phyloP scores from a whole-genome alignment of 306 rosid species.

The Medicago truncatula region MtrunA17r5.0-ANR NC_053044.1:46005001-46005500 shows the following conservation, averaged over 20 bases:
- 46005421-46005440: conserved; percentile 5
- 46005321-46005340: conserved; percentile 59
- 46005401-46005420: conserved; percentile 63
- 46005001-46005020: neutral
- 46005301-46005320: conserved; percentile 53
- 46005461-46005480: neutral
- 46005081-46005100: conserved; percentile 49
- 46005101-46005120: conserved; percentile 29
- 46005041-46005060: neutral
- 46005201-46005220: conserved; percentile 35
- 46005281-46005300: conserved; percentile 63
- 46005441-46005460: conserved; percentile 19
- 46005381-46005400: conserved; percentile 87
- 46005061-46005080: conserved; percentile 11
- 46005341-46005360: conserved; percentile 57
- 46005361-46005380: conserved; percentile 79
- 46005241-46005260: conserved; percentile 54
- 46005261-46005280: conserved; percentile 51
- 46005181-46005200: conserved; percentile 59
- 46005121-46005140: conserved; percentile 40
- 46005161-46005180: conserved; percentile 44
- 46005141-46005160: conserved; percentile 47
- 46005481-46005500: neutral
- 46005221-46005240: conserved; percentile 50
- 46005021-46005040: no score